Evolutionary conservation across 345 rosid species (phyloP), one percentile per base, ranked within the genome.

Genomic region (Pelargonium nanum): DNA sequence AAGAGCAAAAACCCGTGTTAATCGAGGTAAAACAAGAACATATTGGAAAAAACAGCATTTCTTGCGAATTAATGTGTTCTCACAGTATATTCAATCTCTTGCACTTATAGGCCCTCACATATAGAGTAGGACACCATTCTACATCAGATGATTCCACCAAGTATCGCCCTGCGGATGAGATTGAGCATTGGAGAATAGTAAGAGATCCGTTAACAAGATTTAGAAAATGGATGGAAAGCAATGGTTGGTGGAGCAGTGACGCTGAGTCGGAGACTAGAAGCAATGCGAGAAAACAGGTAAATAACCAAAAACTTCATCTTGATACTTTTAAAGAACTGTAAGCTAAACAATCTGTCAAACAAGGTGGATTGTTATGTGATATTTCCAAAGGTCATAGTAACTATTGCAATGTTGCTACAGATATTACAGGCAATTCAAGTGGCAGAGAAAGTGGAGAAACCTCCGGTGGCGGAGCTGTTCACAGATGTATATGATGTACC

Each of bases 111-210:
- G 95, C 98, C 62, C 64, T 92, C 56, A 82, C 98, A 53, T 92
- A 92, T 70, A 82, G 98, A 24, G 90, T 74, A 0, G 95, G 96
- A 45, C 96, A 86, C 77, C 96, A 92, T 79, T 79, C 95, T 24
- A 88, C 98, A 57, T 89, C 98, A 53, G 96, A 91, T 80, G 96
- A 91, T 71, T 91, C 98, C 54, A 88, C 92, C 53, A 88, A 75
- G 71, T 91, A 91, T 68, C 95, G 96, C 24, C 70, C 90, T 45
- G 73, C 74, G 0, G 74, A 76, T 58, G 98, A 89, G 74, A 85
- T 92, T 9, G 82, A 85, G 70, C 75, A 72, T 79, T 86, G 98
- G 96, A 76, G 71, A 69, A 63, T 55, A 53, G 74, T 70, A 44
- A 71, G 79, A 72, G 84, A 81, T 64, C 98, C 98, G 0, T 61